phyloP scores from a whole-genome alignment of 352 stramenopile genomes.

The Globisporangium emineosum region DNA sequence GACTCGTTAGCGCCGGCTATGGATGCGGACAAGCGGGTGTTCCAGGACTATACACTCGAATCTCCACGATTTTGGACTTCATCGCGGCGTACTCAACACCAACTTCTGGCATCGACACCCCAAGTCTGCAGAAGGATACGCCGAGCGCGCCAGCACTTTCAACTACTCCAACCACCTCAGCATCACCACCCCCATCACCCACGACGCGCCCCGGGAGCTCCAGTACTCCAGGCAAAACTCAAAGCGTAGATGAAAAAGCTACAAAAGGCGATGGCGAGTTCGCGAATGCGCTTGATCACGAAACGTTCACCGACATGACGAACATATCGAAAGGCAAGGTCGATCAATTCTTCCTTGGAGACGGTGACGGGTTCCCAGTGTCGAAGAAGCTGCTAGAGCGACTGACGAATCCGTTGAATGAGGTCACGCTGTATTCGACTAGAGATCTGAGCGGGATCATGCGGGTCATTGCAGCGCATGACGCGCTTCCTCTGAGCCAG shows the following conservation, averaged over 20 bases:
- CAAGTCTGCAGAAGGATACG: background rate
- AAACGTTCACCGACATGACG: background rate
- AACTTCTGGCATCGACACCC: background rate
- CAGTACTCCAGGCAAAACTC: background rate
- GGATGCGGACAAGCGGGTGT: conserved; percentile 7
- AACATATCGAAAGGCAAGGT: conserved; percentile 4
- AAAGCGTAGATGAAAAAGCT: background rate
- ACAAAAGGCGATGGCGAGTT: background rate
- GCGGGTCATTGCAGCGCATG: background rate
- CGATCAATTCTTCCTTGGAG: background rate
- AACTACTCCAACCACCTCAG: background rate
- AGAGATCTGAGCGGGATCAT: background rate
- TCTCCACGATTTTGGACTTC: conserved; percentile 5
- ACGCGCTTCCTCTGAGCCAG: background rate
- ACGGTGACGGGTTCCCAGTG: background rate
- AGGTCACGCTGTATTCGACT: background rate
- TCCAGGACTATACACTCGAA: conserved; percentile 18
- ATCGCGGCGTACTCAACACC: background rate
- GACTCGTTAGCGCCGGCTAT: conserved; percentile 14
- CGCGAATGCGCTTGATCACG: background rate
- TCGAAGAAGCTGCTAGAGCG: background rate
- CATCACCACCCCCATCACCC: background rate
- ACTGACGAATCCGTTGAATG: background rate
- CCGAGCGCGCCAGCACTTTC: background rate
- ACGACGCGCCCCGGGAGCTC: background rate